Evolutionary conservation across 257 asterid genomes (phyloP).

Genomic region (Marsdenia floribunda): DNA sequence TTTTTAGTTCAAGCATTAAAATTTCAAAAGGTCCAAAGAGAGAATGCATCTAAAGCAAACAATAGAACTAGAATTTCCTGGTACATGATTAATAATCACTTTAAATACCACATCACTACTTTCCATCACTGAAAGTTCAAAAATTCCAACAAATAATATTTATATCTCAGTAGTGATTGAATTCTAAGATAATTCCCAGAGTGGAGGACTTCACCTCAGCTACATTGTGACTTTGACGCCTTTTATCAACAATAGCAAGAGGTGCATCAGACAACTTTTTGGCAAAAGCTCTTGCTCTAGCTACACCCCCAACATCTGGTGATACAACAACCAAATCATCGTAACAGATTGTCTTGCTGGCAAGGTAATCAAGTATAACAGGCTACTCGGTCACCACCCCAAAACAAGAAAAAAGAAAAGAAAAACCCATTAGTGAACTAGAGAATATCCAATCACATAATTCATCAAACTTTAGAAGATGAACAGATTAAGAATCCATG

Average conservation of each 20-base stretch:
- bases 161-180: not conserved
- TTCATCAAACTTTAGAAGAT: not conserved
- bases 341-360: conserved; percentile 65
- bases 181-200: not conserved
- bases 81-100: not conserved
- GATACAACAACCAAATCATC: conserved; percentile 80
- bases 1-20: not conserved
- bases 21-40: not conserved
- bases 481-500: not conserved
- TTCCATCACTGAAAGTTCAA: not conserved
- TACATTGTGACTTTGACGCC: conserved; percentile 78
- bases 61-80: not conserved
- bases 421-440: conserved; percentile 14
- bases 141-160: not conserved
- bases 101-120: not conserved
- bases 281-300: conserved; percentile 85
- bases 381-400: conserved; percentile 36
- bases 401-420: not conserved
- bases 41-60: not conserved
- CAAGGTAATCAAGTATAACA: conserved; percentile 82
- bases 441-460: conserved; percentile 8
- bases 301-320: conserved; percentile 88
- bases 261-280: conserved; percentile 84
- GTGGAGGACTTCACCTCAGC: conserved; percentile 48
- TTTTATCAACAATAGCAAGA: conserved; percentile 75